Evolutionary conservation across 78 protist genomes (phyloP).

Genomic region (Guillardia theta): DNA sequence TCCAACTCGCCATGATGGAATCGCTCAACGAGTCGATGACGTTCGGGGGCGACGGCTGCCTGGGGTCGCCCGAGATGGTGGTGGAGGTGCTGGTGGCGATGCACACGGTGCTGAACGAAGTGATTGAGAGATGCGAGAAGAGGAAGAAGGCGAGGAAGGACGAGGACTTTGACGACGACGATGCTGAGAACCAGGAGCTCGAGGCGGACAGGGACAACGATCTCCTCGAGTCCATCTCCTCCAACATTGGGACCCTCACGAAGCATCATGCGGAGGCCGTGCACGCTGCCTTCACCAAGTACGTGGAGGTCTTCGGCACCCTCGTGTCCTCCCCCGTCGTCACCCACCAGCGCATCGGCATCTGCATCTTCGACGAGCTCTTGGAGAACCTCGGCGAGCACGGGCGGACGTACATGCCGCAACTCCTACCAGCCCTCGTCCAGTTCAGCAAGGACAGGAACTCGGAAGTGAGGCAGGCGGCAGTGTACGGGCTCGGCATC

Average conservation of each 20-base stretch:
- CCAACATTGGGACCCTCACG: background rate
- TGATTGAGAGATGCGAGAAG: background rate
- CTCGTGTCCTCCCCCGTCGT: background rate
- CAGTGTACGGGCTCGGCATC: slow-evolving; percentile 77
- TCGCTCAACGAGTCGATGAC: background rate
- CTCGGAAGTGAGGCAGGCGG: slow-evolving; percentile 71
- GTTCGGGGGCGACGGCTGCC: background rate
- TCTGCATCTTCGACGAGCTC: slow-evolving; percentile 82
- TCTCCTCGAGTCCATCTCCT: background rate
- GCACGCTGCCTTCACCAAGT: background rate
- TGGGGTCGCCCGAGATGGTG: background rate
- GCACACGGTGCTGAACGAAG: background rate
- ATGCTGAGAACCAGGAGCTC: background rate
- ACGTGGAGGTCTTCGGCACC: background rate
- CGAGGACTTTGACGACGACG: slow-evolving; percentile 33
- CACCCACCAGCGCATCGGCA: slow-evolving; percentile 64
- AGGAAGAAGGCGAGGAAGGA: background rate
- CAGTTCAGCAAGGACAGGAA: background rate
- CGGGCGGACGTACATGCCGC: slow-evolving; percentile 42
- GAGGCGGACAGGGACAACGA: background rate
- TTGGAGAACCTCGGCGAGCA: slow-evolving; percentile 61
- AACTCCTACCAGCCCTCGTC: slow-evolving; percentile 43
- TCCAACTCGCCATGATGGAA: background rate
- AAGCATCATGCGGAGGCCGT: background rate
- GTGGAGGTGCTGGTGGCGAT: background rate